These are phyloP conservation scores for Pythium monospermum DNA, from an alignment of 352 stramenopile genomes.

Conservation along the genomic window DNA sequence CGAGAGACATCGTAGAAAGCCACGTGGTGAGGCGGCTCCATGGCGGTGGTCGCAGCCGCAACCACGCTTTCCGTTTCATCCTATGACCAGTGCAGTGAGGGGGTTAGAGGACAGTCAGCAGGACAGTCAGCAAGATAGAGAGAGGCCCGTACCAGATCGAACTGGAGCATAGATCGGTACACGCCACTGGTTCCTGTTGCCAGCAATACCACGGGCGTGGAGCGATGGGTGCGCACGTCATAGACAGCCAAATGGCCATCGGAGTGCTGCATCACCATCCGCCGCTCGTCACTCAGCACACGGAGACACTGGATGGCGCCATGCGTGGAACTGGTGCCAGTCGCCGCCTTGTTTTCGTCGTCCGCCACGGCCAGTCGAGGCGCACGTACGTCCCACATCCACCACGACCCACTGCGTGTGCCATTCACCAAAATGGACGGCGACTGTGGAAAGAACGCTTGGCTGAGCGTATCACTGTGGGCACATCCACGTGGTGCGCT, in stretches of 20 bases:
- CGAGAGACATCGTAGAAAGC: not conserved
- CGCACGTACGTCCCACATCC: slow-evolving; percentile 11
- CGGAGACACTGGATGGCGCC: slow-evolving; percentile 2
- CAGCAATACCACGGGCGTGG: not conserved
- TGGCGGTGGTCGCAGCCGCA: slow-evolving; percentile 1
- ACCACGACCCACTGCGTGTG: slow-evolving; percentile 14
- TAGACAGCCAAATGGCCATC: slow-evolving; percentile 37
- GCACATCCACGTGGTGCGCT: not conserved
- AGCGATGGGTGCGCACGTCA: slow-evolving; percentile 28
- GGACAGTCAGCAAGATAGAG: not conserved
- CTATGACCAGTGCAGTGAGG: not conserved
- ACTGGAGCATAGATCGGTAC: slow-evolving; percentile 16
- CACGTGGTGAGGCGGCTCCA: not conserved
- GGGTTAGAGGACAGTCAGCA: not conserved
- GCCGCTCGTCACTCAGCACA: slow-evolving; percentile 32
- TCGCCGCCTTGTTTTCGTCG: not conserved
- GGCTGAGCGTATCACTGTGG: slow-evolving; percentile 12
- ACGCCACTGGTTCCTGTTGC: not conserved
- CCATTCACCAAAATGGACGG: slow-evolving; percentile 9
- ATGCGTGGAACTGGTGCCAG: not conserved
- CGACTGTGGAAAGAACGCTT: slow-evolving; percentile 10
- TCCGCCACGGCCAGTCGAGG: slow-evolving; percentile 6
- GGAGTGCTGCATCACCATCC: slow-evolving; percentile 39
- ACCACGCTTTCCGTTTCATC: slow-evolving; percentile 10
- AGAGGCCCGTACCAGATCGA: slow-evolving; percentile 9